Conservation (phyloP, 2,329 filamentous ascomycete species). For the Colletotrichum filicis region DNA sequence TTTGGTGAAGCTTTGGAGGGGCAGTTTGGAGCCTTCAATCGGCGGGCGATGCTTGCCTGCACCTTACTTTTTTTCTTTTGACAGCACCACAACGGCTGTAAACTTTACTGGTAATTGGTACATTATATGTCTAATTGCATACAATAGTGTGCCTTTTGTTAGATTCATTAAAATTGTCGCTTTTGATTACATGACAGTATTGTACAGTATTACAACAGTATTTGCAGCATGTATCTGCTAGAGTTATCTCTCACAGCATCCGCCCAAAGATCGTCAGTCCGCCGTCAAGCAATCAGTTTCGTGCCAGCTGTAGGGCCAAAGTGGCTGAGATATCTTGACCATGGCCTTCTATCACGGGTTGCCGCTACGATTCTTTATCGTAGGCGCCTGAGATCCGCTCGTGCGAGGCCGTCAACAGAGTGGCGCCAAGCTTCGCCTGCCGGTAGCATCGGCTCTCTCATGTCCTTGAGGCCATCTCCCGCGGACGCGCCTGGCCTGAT, state of each 20-base stretch:
- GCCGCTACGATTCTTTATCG: neutral
- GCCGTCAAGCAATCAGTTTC: neutral
- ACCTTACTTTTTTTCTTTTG: neutral
- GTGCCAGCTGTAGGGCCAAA: neutral
- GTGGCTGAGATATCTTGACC: too few species aligned
- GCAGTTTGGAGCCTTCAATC: slow-evolving; percentile 18
- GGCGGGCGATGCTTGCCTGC: neutral
- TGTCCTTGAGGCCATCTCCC: neutral
- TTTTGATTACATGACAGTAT: slow-evolving; percentile 4
- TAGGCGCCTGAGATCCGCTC: neutral
- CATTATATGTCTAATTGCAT: neutral
- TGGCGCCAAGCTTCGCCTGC: neutral
- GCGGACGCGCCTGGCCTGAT: neutral
- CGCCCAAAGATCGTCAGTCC: neutral
- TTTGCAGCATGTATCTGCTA: neutral
- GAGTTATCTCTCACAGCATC: neutral
- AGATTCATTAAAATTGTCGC: neutral
- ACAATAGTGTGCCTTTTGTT: neutral
- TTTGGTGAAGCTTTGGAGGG: slow-evolving; percentile 34
- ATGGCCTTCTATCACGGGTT: too few species aligned
- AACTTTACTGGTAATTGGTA: neutral
- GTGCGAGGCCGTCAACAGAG: neutral
- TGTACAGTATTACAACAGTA: slow-evolving; percentile 9
- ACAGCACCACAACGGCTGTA: neutral
- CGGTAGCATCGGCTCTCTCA: neutral